A percentile compares a stretch with the other conserved stretches of the same genome.
Conservation (phyloP, 1,284 basidiomycete genomes). For the Cryptococcus sp. region DNA sequence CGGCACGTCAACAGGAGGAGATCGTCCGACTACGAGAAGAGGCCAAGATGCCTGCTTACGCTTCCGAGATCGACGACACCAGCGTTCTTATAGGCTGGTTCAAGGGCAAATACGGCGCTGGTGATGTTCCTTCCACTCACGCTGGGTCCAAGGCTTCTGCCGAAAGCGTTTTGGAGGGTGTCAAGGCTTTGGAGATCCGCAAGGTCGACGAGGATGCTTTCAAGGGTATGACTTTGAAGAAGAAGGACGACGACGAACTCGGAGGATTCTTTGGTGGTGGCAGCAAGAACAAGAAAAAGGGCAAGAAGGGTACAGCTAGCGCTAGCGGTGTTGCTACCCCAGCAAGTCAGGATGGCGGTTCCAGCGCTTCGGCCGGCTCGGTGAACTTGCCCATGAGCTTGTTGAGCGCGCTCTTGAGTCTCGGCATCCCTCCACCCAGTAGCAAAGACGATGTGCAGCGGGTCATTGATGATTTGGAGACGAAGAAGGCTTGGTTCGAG, state of each 20-base stretch:
- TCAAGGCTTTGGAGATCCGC: constrained; percentile 80
- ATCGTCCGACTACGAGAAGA: constrained; percentile 85
- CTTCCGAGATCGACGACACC: constrained; percentile 94
- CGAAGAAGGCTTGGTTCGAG: constrained; percentile 93
- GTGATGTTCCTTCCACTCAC: constrained; percentile 45
- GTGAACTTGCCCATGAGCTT: constrained; percentile 84
- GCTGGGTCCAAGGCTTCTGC: constrained; percentile 35
- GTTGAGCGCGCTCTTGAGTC: constrained; percentile 78
- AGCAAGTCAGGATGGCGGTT: constrained; percentile 22
- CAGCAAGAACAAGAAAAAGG: constrained; percentile 66
- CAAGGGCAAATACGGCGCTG: constrained; percentile 65
- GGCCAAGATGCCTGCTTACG: constrained; percentile 86
- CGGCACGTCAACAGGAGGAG: constrained; percentile 76
- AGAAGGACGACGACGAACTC: constrained; percentile 87
- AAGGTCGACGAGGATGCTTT: constrained; percentile 70
- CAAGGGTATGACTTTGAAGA: constrained; percentile 75
- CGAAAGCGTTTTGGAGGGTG: constrained; percentile 62
- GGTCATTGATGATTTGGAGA: constrained; percentile 85
- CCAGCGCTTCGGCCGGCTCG: constrained; percentile 44
- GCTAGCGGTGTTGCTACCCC: constrained; percentile 53
- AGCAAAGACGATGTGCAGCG: constrained; percentile 76
- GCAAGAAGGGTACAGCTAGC: constrained; percentile 47
- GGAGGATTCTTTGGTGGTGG: constrained; percentile 79
- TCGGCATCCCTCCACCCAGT: constrained; percentile 88
- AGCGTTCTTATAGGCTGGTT: constrained; percentile 73